Evolutionary conservation across 257 asterid species (phyloP), one percentile per base, ranked within the genome.

Genomic region (Gentiana macrophylla): DNA sequence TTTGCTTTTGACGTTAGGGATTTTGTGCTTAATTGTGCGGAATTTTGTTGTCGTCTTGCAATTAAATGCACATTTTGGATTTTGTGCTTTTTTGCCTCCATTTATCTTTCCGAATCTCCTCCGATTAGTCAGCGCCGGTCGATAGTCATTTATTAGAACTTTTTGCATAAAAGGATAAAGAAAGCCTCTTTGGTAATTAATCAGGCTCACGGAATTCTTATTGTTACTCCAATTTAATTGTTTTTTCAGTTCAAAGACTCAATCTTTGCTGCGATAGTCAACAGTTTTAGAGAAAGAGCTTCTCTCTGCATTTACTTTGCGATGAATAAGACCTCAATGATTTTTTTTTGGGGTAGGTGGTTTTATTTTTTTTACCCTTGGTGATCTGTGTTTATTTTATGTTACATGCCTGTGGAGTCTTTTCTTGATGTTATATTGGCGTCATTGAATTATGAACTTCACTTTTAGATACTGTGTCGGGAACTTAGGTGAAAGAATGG

Each of bases 391-490:
- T 32, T 12, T 37, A 36, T 6, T 38, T 61, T 24, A 8, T 3
- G 34, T 1, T 4, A 24, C 24, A 12, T 51, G 11, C 9, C 6
- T 7, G 9, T 41, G 2, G 46, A 41, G 46, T 7, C 1, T 41
- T 41, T 41, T 41, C 0, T 41, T 41, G 46, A 5, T 41, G 44
- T 2, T 36, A 11, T 24, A n/a, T 0, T 24, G 8, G 44, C 0
- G 8, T 13, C 8, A 12, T 15, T 32, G 24, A 12, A 41, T 2
- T 50, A 4, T 9, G 41, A 11, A 15, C 7, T n/a, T 41, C 52
- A 47, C 45, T 10, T 35, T 9, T n/a, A 5, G 72, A 67, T 61
- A 62, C 56, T 37, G 46, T 12, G 12, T 9, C 12, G 9, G 11
- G 6, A 49, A 48, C 33, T 34, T 12, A 32, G 13, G 6, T 15